phyloP scores from a whole-genome alignment of 805 yeast species.

The Cephaloascus fragrans region DNA sequence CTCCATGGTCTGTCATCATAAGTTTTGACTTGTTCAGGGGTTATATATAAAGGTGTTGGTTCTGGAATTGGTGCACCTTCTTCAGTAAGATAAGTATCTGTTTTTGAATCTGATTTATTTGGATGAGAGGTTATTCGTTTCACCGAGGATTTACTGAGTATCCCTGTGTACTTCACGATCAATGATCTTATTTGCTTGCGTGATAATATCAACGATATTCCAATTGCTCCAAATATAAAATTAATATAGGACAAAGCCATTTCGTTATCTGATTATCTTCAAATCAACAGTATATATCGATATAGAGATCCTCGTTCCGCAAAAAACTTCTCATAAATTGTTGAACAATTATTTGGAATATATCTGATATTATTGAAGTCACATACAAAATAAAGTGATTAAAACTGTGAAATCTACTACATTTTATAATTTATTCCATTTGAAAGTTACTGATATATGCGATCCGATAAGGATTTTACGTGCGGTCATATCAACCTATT shows the following conservation, averaged over 20 bases:
- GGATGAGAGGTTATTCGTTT: background rate
- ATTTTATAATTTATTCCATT: too few species aligned
- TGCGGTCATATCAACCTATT: background rate
- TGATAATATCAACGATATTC: slow-evolving; percentile 7
- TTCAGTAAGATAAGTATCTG: background rate
- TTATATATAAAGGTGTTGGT: slow-evolving; percentile 30
- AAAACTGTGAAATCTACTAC: too few species aligned
- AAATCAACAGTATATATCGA: background rate
- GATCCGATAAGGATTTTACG: background rate
- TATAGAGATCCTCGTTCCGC: background rate
- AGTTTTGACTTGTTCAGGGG: slow-evolving; percentile 30
- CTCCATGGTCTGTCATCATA: slow-evolving; percentile 38
- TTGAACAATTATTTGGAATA: too few species aligned
- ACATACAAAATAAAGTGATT: background rate
- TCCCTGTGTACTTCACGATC: slow-evolving; percentile 1
- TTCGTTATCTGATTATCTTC: background rate
- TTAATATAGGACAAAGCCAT: slow-evolving; percentile 1
- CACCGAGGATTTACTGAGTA: background rate
- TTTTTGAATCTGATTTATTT: background rate
- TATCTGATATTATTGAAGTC: background rate
- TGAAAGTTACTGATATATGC: too few species aligned
- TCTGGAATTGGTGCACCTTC: slow-evolving; percentile 10
- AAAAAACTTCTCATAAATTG: too few species aligned
- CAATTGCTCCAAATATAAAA: slow-evolving; percentile 7
- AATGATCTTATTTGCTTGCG: slow-evolving; percentile 7